Evolutionary conservation across 805 yeast genomes (phyloP).

Genomic region (Wickerhamomyces pijperi): DNA sequence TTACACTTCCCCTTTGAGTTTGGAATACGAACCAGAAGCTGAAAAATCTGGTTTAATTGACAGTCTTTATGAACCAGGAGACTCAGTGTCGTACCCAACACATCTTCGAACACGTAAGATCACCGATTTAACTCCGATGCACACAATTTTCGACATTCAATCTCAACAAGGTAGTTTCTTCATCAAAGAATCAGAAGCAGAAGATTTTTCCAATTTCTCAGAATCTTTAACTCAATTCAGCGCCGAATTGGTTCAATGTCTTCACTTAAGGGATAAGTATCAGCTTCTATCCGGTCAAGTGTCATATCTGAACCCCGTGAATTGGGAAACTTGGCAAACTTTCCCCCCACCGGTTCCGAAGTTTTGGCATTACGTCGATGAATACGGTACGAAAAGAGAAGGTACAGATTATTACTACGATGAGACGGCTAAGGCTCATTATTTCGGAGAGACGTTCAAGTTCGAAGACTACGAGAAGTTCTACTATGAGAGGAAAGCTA

Average conservation of each 20-base stretch:
- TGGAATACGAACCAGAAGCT: too few species aligned
- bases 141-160: not conserved
- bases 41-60: not conserved
- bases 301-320: slow-evolving; percentile 62
- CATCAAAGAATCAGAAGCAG: not conserved
- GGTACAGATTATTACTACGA: slow-evolving; percentile 12
- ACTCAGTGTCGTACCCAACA: not conserved
- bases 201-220: not conserved
- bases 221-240: not conserved
- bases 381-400: slow-evolving; percentile 11
- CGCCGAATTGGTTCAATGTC: slow-evolving; percentile 7
- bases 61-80: not conserved
- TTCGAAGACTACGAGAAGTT: slow-evolving; percentile 17
- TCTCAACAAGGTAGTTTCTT: not conserved
- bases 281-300: slow-evolving; percentile 54
- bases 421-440: slow-evolving; percentile 15
- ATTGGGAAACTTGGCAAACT: slow-evolving; percentile 52
- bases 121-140: not conserved
- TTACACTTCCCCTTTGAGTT: too few species aligned
- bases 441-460: slow-evolving; percentile 26
- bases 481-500: not conserved
- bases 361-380: slow-evolving; percentile 28
- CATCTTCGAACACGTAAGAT: not conserved
- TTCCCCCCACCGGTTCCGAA: slow-evolving; percentile 65
- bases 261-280: slow-evolving; percentile 58